Evolutionary conservation across 2,329 filamentous ascomycete species (phyloP).

Genomic region (Calonectria naviculata): DNA sequence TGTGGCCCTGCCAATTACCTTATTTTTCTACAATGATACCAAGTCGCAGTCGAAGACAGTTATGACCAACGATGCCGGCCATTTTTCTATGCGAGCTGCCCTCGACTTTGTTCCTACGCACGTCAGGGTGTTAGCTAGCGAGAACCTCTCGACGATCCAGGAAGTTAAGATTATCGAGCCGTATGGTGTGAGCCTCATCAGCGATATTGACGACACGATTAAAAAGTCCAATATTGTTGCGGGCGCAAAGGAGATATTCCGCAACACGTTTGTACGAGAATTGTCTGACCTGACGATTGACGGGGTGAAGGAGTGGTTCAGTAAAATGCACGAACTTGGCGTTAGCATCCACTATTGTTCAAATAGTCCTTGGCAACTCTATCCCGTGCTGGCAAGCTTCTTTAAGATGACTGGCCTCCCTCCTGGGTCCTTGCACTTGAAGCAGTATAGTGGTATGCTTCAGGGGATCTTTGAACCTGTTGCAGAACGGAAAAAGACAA

Average conservation of each 20-base stretch:
- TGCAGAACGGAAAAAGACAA: conserved; percentile 91
- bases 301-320: conserved; percentile 93
- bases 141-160: conserved; percentile 84
- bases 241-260: conserved; percentile 93
- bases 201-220: conserved; percentile 97
- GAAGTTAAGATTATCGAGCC: conserved; percentile 82
- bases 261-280: conserved; percentile 94
- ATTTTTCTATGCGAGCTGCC: conserved; percentile 84
- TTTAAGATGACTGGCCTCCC: conserved; percentile 86
- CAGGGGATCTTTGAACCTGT: conserved; percentile 99
- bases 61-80: conserved; percentile 87
- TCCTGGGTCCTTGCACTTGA: conserved; percentile 90
- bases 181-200: conserved; percentile 89
- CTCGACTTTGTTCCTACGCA: conserved; percentile 93
- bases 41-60: conserved; percentile 87
- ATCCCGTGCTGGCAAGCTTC: conserved; percentile 86
- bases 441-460: conserved; percentile 96
- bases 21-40: conserved; percentile 94
- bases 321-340: conserved; percentile 78
- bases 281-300: conserved; percentile 84
- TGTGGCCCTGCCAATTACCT: conserved; percentile 80
- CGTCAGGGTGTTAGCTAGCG: conserved; percentile 86
- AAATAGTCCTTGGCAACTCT: conserved; percentile 99
- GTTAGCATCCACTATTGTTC: conserved; percentile 97
- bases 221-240: conserved; percentile 92